These are phyloP conservation scores for Cryptococcus jaspeensis DNA, from an alignment of 1,284 basidiomycete genomes.

Conservation along the genomic window DNA sequence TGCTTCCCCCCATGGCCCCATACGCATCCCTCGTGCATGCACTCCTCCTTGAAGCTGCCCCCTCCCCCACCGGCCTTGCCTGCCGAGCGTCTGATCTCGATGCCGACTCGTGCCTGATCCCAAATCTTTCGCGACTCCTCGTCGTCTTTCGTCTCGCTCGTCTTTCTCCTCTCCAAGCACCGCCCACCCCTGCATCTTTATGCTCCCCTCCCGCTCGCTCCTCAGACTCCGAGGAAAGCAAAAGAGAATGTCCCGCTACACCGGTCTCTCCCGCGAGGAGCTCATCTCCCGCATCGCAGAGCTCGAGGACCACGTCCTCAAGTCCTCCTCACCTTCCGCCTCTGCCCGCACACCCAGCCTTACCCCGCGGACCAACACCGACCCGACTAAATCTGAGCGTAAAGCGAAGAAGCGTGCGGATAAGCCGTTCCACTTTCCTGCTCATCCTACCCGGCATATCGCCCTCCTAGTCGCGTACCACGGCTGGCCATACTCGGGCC, in stretches of 20 bases:
- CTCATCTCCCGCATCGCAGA: conserved; percentile 63
- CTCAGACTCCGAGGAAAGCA: background rate
- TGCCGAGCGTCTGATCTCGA: too few species aligned
- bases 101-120: too few species aligned
- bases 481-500: conserved; percentile 86
- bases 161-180: background rate
- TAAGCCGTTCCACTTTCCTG: conserved; percentile 58
- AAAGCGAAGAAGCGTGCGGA: conserved; percentile 17
- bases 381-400: conserved; percentile 4
- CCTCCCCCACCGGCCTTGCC: too few species aligned
- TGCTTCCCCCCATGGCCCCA: too few species aligned
- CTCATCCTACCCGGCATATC: conserved; percentile 77
- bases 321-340: background rate
- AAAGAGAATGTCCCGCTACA: conserved; percentile 23
- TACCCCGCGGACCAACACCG: background rate
- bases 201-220: conserved; percentile 8
- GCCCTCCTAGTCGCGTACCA: conserved; percentile 90
- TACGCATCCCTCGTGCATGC: too few species aligned
- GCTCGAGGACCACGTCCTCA: conserved; percentile 52
- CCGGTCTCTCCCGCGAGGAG: conserved; percentile 55
- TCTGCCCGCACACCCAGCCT: background rate
- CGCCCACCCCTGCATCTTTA: conserved; percentile 1
- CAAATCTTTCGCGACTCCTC: too few species aligned
- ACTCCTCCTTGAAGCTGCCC: too few species aligned
- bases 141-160: too few species aligned